Conservation (phyloP, 2,329 filamentous ascomycete species). For the Penicillium capsulatum region DNA sequence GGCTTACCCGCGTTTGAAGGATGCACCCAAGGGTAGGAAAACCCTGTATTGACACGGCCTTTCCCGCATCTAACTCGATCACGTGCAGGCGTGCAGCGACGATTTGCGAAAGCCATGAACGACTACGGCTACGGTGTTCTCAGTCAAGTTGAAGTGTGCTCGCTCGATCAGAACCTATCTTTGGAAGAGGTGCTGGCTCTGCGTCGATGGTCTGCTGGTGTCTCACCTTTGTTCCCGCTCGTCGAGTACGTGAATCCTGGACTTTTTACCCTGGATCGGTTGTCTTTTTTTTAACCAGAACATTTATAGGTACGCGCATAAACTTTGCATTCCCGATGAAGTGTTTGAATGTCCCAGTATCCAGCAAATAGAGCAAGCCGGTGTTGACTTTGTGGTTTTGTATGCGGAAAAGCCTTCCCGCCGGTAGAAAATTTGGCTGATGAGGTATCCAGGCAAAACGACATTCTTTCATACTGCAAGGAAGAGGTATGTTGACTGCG, state of each 20-base stretch:
- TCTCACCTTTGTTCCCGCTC: too few species aligned
- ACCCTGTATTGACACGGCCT: background rate
- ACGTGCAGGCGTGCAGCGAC: background rate
- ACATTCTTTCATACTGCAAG: conserved; percentile 1
- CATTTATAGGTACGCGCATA: conserved; percentile 1
- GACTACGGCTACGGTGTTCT: background rate
- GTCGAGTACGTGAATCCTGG: too few species aligned
- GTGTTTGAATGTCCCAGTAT: conserved; percentile 2
- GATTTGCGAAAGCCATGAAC: background rate
- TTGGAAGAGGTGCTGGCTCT: too few species aligned
- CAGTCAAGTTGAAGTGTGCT: background rate
- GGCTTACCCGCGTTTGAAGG: too few species aligned
- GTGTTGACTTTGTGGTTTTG: conserved; percentile 1
- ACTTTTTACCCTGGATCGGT: too few species aligned
- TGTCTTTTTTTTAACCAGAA: too few species aligned
- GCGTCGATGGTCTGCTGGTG: too few species aligned
- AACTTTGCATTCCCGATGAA: background rate
- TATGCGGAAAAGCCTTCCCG: too few species aligned
- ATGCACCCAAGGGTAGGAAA: background rate
- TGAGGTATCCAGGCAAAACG: conserved; percentile 1
- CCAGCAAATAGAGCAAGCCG: background rate
- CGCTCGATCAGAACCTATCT: too few species aligned
- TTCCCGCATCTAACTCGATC: too few species aligned
- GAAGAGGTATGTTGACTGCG: conserved; percentile 1
- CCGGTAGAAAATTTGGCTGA: too few species aligned